A percentile compares a stretch with the other conserved stretches of the same genome.
Evolutionary conservation across 164 flowering plant genomes (phyloP).

Genomic region (Cinnamomum chago): DNA sequence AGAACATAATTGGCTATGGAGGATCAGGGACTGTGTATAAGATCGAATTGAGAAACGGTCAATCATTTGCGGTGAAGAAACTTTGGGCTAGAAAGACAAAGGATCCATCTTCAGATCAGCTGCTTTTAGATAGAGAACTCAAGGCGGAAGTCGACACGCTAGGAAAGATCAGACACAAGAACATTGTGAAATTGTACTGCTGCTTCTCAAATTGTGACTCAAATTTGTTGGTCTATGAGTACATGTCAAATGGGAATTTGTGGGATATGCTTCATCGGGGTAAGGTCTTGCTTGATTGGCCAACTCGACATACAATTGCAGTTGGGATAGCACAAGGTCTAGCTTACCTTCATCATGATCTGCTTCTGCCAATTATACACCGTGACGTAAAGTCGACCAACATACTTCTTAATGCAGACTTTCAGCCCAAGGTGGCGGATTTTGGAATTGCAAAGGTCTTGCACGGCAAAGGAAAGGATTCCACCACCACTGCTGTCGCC

Average conservation of each 20-base stretch:
- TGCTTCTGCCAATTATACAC: conserved; percentile 73
- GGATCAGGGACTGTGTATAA: conserved; percentile 91
- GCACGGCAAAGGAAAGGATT: conserved; percentile 75
- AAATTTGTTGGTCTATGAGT: conserved; percentile 79
- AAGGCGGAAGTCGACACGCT: conserved; percentile 88
- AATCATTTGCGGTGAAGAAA: conserved; percentile 81
- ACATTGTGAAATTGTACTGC: conserved; percentile 81
- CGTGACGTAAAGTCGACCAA: conserved; percentile 92
- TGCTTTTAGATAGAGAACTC: conserved; percentile 50
- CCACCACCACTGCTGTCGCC: conserved; percentile 68
- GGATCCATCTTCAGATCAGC: conserved; percentile 34
- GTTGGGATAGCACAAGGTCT: conserved; percentile 90
- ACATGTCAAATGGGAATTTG: conserved; percentile 93
- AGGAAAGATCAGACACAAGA: conserved; percentile 89
- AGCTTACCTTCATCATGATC: conserved; percentile 93
- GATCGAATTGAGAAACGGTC: conserved; percentile 62
- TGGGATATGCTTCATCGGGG: conserved; percentile 87
- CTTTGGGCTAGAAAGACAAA: conserved; percentile 62
- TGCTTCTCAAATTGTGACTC: conserved; percentile 67
- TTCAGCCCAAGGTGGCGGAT: conserved; percentile 89
- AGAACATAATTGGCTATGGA: conserved; percentile 89
- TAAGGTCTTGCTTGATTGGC: conserved; percentile 65
- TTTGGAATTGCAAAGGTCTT: conserved; percentile 94
- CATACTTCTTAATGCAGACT: conserved; percentile 68
- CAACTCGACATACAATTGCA: conserved; percentile 74